Base-by-base conservation (phyloP, 2,329 filamentous ascomycete genomes). In the Alternaria brassicae region DNA sequence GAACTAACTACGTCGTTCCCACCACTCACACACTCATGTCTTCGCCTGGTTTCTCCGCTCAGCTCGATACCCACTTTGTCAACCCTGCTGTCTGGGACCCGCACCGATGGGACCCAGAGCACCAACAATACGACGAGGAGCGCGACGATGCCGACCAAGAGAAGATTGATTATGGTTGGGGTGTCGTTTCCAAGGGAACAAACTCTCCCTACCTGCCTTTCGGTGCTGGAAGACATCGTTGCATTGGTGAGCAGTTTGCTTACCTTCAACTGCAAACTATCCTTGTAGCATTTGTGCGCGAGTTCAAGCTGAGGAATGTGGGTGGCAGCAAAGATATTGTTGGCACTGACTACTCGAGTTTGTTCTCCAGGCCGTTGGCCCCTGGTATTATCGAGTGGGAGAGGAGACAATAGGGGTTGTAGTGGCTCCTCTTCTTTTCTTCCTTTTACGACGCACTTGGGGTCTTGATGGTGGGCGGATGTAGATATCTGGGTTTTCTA, bases 201-300 rank as follows among this genome's bases (percentile, higher is more conserved):
- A 88, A 87, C 60, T 96, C 91, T 52, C 93, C 94, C 0, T 98
- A 97, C 78, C 86, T 98, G 47, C 94, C 94, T 2, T 98, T 98
- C 75, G 94, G 94, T 58, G 94, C 93, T 28, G 94, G 94, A 40
- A 85, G 94, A 68, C 94, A 98, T 80, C 86, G 94, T 67, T 98
- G 94, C 80, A 97, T 98, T 74, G 94, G 94, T 66, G 94, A 98
- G 84, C 92, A 97, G 74, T 98, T 97, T 78, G 94, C 94, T 68
- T 96, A 96, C 76, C 85, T 96, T 58, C 94, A 98, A 81, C 83
- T 98, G 63, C 90, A 93, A 76, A 93, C 92, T 42, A 96, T 98
- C 67, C 82, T 89, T 12, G 92, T 89, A 50, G 88, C 88, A 58
- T 81, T 93, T 66, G 90, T 96, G 39, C 86, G 92, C 49, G 77